Evolutionary conservation across 495 filamentous ascomycete genomes (phyloP), one percentile per base, ranked within the genome.

Genomic region (Poronia punctata): DNA sequence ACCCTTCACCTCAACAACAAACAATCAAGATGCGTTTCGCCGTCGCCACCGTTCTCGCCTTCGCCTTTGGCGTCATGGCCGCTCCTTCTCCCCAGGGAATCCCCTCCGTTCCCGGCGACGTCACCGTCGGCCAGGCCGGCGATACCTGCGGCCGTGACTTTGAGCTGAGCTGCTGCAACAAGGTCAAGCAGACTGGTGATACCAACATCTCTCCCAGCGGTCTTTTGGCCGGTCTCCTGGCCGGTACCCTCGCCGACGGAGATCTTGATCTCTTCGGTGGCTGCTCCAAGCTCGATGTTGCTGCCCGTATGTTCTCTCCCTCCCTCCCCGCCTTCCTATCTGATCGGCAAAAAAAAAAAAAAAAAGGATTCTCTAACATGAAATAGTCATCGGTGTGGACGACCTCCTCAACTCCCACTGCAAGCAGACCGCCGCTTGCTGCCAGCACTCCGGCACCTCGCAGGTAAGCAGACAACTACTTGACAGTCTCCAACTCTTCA

Each of bases 381-480:
- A 0, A 17, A 16, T n/a, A 59, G 53, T 51, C 21, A 43, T 74
- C 40, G 60, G 61, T 39, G 29, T 68, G 21, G 39, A 61, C 35
- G 67, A 74, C 40, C 22, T 70, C 27, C 61, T 73, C 45, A 61
- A 73, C 52, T 61, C 57, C 60, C 50, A 67, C 53, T 75, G 71
- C 64, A 71, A 72, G 59, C 67, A 72, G 66, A 70, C 66, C 50
- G 65, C 69, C 49, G 71, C 68, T 44, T 73, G 71, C 60, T 75
- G 69, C 55, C 64, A 67, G 45, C 55, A 65, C 54, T 67, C 62
- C 30, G 57, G 54, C 19, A 58, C 56, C 45, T 46, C 39, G 21
- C 61, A 70, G 45, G 62, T 67, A 45, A 51, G 68, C 34, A 28
- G 15, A n/a, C n/a, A n/a, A n/a, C n/a, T 19, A 34, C 2, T 7